phyloP scores from a whole-genome alignment of 2,329 filamentous ascomycete species.

The Nemania sp. region DNA sequence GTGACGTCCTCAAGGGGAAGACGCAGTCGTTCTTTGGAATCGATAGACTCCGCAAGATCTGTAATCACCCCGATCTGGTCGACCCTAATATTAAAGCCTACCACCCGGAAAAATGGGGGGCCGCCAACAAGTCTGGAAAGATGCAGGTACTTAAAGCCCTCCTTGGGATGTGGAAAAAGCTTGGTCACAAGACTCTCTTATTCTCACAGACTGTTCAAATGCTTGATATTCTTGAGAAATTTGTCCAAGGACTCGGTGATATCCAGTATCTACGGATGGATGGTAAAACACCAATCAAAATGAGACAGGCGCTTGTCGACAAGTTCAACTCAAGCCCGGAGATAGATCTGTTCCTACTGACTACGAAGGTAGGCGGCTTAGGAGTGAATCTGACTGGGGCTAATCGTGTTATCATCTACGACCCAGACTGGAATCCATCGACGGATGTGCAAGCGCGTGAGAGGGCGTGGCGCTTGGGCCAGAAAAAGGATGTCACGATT shows the following conservation, averaged over 20 bases:
- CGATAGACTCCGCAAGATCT: slow-evolving; percentile 91
- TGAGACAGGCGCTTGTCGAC: slow-evolving; percentile 87
- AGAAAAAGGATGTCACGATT: slow-evolving; percentile 93
- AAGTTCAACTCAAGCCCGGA: slow-evolving; percentile 83
- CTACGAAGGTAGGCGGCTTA: slow-evolving; percentile 91
- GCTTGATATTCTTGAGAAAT: slow-evolving; percentile 89
- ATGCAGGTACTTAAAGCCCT: slow-evolving; percentile 92
- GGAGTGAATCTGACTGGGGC: slow-evolving; percentile 95
- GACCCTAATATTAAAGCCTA: slow-evolving; percentile 62
- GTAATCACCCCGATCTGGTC: slow-evolving; percentile 91
- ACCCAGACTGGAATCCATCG: slow-evolving; percentile 98
- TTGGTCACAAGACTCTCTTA: slow-evolving; percentile 88
- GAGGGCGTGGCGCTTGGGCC: slow-evolving; percentile 91
- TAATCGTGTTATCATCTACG: slow-evolving; percentile 95
- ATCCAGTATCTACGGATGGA: slow-evolving; percentile 90
- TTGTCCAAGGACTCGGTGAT: slow-evolving; percentile 67
- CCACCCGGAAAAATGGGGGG: slow-evolving; percentile 75
- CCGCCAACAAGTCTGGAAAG: slow-evolving; percentile 81
- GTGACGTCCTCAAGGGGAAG: slow-evolving; percentile 74
- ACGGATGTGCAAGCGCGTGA: slow-evolving; percentile 95
- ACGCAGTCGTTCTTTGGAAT: slow-evolving; percentile 86
- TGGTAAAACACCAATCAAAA: slow-evolving; percentile 83
- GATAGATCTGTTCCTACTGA: slow-evolving; percentile 87
- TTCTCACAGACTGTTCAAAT: slow-evolving; percentile 95
- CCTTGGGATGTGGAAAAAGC: slow-evolving; percentile 83